Evolutionary conservation across 306 rosid species (phyloP), one percentile per base, ranked within the genome.

Genomic region (Albizia julibrissin): DNA sequence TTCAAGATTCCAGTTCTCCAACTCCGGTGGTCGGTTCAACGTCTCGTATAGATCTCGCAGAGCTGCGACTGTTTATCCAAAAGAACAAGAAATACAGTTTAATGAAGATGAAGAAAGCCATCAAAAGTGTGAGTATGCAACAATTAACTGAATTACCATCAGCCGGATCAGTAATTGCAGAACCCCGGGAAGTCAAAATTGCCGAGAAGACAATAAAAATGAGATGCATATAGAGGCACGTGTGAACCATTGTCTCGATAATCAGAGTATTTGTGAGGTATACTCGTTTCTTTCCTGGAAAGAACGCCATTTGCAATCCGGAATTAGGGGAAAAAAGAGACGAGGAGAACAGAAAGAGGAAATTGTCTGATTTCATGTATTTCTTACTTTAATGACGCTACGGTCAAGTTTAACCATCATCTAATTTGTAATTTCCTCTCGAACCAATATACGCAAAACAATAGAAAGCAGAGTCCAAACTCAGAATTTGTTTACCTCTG

Each of bases 1-100:
- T 54, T 78, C 84, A 47, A 92, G 86, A 39, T 89, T 87, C 99
- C 98, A 95, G 65, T 93, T 90, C 66, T 76, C 81, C 82, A 95
- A 90, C 89, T 18, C 81, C 13, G 72, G 54, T 40, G 98, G 91
- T 39, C 54, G 40, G 85, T 93, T 92, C 78, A 95, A 86, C 76
- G 91, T 47, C 80, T 76, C 84, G 84, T 91, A 93, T 54, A 93
- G 75, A 67, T 87, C 92, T 77, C 83, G 89, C 62, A 95, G 98
- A 54, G 91, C 96, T 37, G 70, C 26, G 66, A 90, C 97, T 95
- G 94, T 76, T 69, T 22, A 75, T 78, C 72, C 40, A 43, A 70
- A 66, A 42, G 59, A n/a, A n/a, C 44, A 42, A 77, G 40, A 81
- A 74, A 14, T 40, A 50, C 21, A 74, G 65, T 66, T 80, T 18